Conservation (phyloP, 2,329 filamentous ascomycete genomes). For the Epicoccum nigrum region DNA sequence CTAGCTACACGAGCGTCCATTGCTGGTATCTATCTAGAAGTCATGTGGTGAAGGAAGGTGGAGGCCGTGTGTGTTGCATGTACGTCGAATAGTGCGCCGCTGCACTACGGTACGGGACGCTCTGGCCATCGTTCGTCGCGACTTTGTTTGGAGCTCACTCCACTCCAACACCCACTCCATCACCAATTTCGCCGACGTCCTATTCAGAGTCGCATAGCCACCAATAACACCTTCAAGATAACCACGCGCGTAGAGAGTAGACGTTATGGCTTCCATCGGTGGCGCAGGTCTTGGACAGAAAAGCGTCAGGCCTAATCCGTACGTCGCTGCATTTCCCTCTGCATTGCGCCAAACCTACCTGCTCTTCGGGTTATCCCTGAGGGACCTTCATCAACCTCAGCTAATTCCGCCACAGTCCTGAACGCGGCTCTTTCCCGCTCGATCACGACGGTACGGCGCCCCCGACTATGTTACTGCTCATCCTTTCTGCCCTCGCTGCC, state of each 20-base stretch:
- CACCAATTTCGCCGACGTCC: neutral
- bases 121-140: conserved; percentile 11
- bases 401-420: conserved; percentile 64
- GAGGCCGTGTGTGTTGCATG: neutral
- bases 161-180: conserved; percentile 23
- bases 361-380: conserved; percentile 5
- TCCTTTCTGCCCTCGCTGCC: conserved; percentile 1
- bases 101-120: conserved; percentile 10
- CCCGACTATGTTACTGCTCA: conserved; percentile 54
- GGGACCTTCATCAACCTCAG: neutral
- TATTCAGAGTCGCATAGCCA: neutral
- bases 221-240: neutral
- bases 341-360: conserved; percentile 11
- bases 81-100: neutral
- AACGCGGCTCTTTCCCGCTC: conserved; percentile 93
- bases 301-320: conserved; percentile 73
- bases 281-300: conserved; percentile 70
- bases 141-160: conserved; percentile 37
- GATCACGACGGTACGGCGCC: conserved; percentile 77
- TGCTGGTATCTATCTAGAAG: neutral
- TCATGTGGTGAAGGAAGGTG: neutral
- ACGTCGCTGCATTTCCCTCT: conserved; percentile 46
- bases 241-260: neutral
- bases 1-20: too few relatives aligned
- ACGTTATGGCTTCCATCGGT: conserved; percentile 59